phyloP scores from a whole-genome alignment of 2,329 filamentous ascomycete genomes.

The Clonostachys chloroleuca region DNA sequence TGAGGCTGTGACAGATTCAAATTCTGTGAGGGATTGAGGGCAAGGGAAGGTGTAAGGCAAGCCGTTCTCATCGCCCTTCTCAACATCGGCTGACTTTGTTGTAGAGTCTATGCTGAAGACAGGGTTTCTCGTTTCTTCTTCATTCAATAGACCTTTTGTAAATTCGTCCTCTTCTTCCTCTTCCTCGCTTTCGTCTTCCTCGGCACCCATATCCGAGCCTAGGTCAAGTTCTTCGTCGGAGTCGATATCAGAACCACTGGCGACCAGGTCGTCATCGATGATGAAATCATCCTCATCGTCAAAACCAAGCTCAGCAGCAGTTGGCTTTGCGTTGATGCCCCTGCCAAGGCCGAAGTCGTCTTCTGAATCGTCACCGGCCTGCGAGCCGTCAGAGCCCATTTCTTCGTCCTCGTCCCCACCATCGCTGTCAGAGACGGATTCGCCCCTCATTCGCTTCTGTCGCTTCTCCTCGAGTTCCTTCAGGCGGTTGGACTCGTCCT shows the following conservation, averaged over 20 bases:
- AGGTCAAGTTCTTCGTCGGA: conserved; percentile 20
- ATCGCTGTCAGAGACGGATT: conserved; percentile 64
- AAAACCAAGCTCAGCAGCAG: conserved; percentile 62
- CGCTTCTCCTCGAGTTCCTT: conserved; percentile 81
- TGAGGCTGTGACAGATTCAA: conserved; percentile 61
- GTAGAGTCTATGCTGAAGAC: conserved; percentile 43
- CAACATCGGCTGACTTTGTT: conserved; percentile 22
- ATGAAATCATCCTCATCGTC: conserved; percentile 95
- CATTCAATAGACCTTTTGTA: conserved; percentile 61
- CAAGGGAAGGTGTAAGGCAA: conserved; percentile 85
- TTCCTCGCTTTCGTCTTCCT: conserved; percentile 35
- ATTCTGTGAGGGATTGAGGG: conserved; percentile 71
- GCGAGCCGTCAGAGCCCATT: conserved; percentile 31
- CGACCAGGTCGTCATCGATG: conserved; percentile 83
- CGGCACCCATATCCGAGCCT: conserved; percentile 48
- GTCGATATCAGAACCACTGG: conserved; percentile 69
- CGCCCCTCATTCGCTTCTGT: conserved; percentile 81
- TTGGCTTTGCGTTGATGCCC: conserved; percentile 52
- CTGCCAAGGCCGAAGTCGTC: conserved; percentile 57
- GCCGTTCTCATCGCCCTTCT: conserved; percentile 44
- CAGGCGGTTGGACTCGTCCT: conserved; percentile 71
- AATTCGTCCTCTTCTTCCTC: conserved; percentile 57
- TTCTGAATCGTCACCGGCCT: conserved; percentile 27
- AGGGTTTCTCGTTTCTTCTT: conserved; percentile 49
- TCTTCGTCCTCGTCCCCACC: conserved; percentile 40